Evolutionary conservation across 495 filamentous ascomycete genomes (phyloP).

Genomic region (Penicillium turbatum): DNA sequence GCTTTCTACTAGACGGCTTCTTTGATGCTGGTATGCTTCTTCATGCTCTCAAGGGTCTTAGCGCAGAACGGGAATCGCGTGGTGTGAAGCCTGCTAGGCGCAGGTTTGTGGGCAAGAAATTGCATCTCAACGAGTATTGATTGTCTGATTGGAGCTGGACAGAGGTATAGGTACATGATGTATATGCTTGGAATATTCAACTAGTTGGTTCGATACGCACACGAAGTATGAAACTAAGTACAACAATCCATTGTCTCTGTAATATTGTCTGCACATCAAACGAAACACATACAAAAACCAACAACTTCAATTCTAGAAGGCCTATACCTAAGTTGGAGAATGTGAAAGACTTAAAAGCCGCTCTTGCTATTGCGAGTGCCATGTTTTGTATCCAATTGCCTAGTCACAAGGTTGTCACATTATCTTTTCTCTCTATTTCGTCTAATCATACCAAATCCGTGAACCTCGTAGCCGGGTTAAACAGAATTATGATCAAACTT

Average conservation of each 20-base stretch:
- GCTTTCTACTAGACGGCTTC: conserved; percentile 68
- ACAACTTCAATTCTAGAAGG: too few relatives aligned
- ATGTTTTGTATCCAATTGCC: too few relatives aligned
- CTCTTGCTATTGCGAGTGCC: too few relatives aligned
- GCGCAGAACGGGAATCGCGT: conserved; percentile 46
- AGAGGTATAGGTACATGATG: too few relatives aligned
- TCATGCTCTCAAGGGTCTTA: conserved; percentile 71
- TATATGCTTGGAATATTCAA: too few relatives aligned
- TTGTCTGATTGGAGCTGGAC: not conserved
- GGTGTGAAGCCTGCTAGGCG: conserved; percentile 44
- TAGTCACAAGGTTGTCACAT: not conserved
- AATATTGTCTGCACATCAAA: too few relatives aligned
- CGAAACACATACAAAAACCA: too few relatives aligned
- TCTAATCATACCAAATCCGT: conserved; percentile 14
- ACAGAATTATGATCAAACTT: too few relatives aligned
- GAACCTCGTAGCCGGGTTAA: conserved; percentile 31
- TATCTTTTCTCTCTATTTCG: not conserved
- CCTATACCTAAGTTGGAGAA: too few relatives aligned
- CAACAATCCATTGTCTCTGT: too few relatives aligned
- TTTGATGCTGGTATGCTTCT: conserved; percentile 93
- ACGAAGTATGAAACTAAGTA: not conserved
- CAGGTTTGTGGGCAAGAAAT: conserved; percentile 73
- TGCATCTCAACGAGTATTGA: conserved; percentile 72
- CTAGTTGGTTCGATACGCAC: not conserved
- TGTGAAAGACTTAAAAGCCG: too few relatives aligned